Evolutionary conservation across 1,284 basidiomycete genomes (phyloP).

Genomic region (Apiotrichum siamense): DNA sequence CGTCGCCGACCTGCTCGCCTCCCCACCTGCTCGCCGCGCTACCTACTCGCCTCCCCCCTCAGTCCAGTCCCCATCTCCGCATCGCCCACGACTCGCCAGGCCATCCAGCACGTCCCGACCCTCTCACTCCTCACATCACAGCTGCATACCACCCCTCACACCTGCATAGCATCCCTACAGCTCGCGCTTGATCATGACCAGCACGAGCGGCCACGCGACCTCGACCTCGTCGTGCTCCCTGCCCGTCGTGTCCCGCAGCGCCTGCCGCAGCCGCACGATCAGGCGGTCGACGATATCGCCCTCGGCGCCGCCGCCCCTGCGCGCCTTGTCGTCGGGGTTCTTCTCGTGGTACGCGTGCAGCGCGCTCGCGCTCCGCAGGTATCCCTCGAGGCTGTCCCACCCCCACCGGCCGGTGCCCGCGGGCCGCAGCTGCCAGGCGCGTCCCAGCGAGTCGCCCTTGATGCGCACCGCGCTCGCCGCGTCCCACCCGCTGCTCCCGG

Average conservation of each 20-base stretch:
- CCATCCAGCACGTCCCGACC: too few relatives aligned
- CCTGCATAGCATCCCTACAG: not conserved
- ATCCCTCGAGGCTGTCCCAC: conserved; percentile 52
- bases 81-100: too few relatives aligned
- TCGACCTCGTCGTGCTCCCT: conserved; percentile 44
- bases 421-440: conserved; percentile 56
- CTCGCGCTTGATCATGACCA: conserved; percentile 53
- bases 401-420: not conserved
- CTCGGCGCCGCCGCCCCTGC: conserved; percentile 29
- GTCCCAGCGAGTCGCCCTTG: conserved; percentile 30
- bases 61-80: too few relatives aligned
- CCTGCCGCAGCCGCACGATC: conserved; percentile 52
- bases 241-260: conserved; percentile 45
- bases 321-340: conserved; percentile 56
- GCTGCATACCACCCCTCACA: too few relatives aligned
- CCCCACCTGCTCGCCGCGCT: too few relatives aligned
- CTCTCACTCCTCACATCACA: too few relatives aligned
- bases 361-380: conserved; percentile 67
- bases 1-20: too few relatives aligned
- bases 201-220: conserved; percentile 67
- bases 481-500: conserved; percentile 35
- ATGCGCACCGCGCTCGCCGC: conserved; percentile 23
- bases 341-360: conserved; percentile 63
- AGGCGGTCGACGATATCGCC: conserved; percentile 64
- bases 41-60: too few relatives aligned